Evolutionary conservation across 441 rosid species (phyloP).

Genomic region (Mallotus japonicus): DNA sequence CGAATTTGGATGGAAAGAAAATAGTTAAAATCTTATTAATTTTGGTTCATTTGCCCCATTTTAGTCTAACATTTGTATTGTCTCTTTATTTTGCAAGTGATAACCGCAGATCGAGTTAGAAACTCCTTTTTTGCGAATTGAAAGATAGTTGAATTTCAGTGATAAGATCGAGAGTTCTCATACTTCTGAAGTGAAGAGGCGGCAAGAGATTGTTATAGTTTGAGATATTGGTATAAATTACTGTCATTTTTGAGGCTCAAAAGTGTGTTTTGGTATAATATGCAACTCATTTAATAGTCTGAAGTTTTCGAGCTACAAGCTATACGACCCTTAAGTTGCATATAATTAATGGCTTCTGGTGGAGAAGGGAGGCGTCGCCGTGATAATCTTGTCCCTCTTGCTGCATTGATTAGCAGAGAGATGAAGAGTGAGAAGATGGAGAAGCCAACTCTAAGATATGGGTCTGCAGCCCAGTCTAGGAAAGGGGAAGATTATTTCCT

Average conservation of each 20-base stretch:
- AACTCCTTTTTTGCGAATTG: background rate
- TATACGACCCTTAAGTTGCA: conserved; percentile 10
- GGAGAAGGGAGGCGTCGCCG: conserved; percentile 52
- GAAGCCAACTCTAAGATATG: conserved; percentile 61
- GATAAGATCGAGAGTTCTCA: background rate
- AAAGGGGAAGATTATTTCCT: conserved; percentile 85
- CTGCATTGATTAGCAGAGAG: conserved; percentile 67
- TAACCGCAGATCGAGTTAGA: conserved; percentile 39
- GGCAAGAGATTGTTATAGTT: background rate
- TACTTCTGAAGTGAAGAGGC: background rate
- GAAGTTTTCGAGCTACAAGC: conserved; percentile 19
- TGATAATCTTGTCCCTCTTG: conserved; percentile 76
- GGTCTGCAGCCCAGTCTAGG: conserved; percentile 71
- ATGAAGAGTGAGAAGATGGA: conserved; percentile 69
- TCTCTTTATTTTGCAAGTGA: conserved; percentile 12
- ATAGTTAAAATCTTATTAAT: too few species aligned
- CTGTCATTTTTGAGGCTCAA: background rate
- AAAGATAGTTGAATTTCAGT: background rate
- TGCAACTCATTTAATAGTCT: conserved; percentile 26
- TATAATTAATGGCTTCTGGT: conserved; percentile 58
- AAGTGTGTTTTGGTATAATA: conserved; percentile 11
- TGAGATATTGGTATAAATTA: background rate
- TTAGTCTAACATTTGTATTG: conserved; percentile 11
- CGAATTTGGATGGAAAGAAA: too few species aligned
- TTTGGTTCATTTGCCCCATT: conserved; percentile 14